Evolutionary conservation across 805 yeast species (phyloP).

Genomic region (Candida ortonii): DNA sequence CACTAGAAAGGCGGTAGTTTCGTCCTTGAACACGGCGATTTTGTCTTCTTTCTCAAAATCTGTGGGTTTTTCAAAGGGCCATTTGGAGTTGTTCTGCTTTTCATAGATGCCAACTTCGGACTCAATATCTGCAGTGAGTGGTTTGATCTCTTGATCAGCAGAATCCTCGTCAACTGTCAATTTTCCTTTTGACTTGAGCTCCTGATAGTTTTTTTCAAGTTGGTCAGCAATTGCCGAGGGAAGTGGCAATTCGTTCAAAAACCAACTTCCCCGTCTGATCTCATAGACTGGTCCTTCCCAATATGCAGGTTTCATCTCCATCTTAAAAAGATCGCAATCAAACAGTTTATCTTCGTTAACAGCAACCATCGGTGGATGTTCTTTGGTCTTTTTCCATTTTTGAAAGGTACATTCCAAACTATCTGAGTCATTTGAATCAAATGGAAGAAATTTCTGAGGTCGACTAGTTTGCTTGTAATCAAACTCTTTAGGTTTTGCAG

Average conservation of each 20-base stretch:
- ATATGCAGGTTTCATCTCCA: constrained; percentile 64
- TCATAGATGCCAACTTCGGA: constrained; percentile 30
- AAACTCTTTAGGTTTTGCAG: constrained; percentile 60
- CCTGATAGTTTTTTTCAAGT: constrained; percentile 55
- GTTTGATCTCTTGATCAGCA: no score
- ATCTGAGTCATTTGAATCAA: constrained; percentile 59
- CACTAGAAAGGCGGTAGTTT: constrained; percentile 23
- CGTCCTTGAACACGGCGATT: constrained; percentile 28
- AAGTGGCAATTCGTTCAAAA: constrained; percentile 58
- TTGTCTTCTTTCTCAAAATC: constrained; percentile 28
- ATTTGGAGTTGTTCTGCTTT: constrained; percentile 27
- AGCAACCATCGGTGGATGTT: constrained; percentile 36
- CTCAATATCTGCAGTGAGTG: constrained; percentile 14
- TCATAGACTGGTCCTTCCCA: constrained; percentile 90
- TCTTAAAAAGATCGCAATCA: constrained; percentile 58
- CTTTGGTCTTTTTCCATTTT: constrained; percentile 7
- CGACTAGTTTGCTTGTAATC: constrained; percentile 47
- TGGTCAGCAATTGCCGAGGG: constrained; percentile 46
- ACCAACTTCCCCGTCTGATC: constrained; percentile 86
- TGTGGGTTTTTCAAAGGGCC: constrained; percentile 28
- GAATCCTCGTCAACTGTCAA: constrained; percentile 1
- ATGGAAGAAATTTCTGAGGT: constrained; percentile 65
- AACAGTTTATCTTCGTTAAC: constrained; percentile 83
- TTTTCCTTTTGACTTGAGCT: constrained; percentile 26
- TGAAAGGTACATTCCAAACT: constrained; percentile 55